A percentile compares a stretch with the other conserved stretches of the same genome.
Conservation (phyloP, 202 grass and related monocot species). For the Schoenoplectus triqueter region DNA sequence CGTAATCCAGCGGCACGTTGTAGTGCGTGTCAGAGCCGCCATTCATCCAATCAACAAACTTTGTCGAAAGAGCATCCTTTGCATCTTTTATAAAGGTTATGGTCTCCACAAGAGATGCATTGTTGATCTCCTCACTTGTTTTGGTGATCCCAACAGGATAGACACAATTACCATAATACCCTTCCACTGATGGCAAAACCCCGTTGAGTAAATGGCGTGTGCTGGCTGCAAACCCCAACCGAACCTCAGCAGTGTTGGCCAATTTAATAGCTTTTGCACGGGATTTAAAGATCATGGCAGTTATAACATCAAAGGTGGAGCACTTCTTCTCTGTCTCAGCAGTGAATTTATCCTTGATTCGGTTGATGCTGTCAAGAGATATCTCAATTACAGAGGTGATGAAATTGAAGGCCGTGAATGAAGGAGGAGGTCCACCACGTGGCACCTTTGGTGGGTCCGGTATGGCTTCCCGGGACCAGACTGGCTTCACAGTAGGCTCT, state of each 20-base stretch:
- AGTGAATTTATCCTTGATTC: conserved; percentile 36
- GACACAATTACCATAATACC: conserved; percentile 63
- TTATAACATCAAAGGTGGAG: conserved; percentile 51
- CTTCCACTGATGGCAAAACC: conserved; percentile 59
- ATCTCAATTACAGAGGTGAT: conserved; percentile 36
- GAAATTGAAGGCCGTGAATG: conserved; percentile 38
- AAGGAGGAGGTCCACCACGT: conserved; percentile 44
- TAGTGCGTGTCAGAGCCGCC: conserved; percentile 27
- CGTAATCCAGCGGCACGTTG: conserved; percentile 61
- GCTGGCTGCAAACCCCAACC: conserved; percentile 37
- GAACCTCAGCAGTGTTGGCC: conserved; percentile 38
- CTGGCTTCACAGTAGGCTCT: conserved; percentile 29
- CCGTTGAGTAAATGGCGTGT: conserved; percentile 62
- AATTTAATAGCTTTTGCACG: conserved; percentile 51
- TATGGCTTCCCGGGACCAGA: conserved; percentile 56
- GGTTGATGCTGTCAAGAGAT: conserved; percentile 38
- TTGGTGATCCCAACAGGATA: conserved; percentile 38
- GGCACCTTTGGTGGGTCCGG: conserved; percentile 50
- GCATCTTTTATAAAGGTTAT: conserved; percentile 71
- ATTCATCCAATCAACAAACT: conserved; percentile 62
- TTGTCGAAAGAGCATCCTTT: conserved; percentile 53
- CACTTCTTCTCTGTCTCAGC: conserved; percentile 40
- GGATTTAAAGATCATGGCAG: conserved; percentile 42
- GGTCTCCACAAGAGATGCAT: conserved; percentile 44
- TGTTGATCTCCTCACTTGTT: conserved; percentile 14